phyloP scores from a whole-genome alignment of 441 rosid species.

The Manihot esculenta region DNA sequence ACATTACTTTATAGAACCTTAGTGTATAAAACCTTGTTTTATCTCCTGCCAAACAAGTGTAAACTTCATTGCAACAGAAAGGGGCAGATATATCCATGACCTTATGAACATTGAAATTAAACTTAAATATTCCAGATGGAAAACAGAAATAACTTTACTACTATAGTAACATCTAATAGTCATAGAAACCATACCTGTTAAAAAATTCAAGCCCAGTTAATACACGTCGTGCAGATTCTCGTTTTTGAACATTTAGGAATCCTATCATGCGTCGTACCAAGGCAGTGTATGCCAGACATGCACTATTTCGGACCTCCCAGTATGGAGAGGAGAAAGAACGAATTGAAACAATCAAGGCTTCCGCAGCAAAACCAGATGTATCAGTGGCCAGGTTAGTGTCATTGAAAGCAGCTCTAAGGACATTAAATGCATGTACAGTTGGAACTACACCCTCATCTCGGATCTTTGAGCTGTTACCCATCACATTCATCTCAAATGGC shows the following conservation, averaged over 20 bases:
- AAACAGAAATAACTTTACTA: conserved; percentile 8
- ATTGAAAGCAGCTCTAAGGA: conserved; percentile 87
- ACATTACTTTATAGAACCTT: too few species aligned
- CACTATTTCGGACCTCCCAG: conserved; percentile 98
- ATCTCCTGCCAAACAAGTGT: too few species aligned
- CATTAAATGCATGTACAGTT: conserved; percentile 94
- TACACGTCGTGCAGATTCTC: conserved; percentile 83
- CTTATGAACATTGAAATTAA: conserved; percentile 2
- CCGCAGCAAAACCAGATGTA: conserved; percentile 95
- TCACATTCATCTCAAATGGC: conserved; percentile 36
- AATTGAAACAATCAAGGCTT: conserved; percentile 78
- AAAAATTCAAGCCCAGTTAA: conserved; percentile 95
- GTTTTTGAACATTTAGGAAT: conserved; percentile 84
- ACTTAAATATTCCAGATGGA: not conserved
- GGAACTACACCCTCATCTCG: conserved; percentile 97
- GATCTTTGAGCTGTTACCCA: conserved; percentile 64
- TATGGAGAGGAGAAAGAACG: conserved; percentile 90
- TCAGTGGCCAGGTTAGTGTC: conserved; percentile 95
- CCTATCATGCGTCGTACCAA: conserved; percentile 90
- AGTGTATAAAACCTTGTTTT: too few species aligned
- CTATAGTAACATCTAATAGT: not conserved
- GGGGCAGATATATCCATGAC: not conserved
- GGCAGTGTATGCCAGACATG: conserved; percentile 91
- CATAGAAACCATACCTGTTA: conserved; percentile 64
- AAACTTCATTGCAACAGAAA: not conserved